Evolutionary conservation across 148 eudicot species (phyloP), one percentile per base, ranked within the genome.

Genomic region (Rhododendron simsii): DNA sequence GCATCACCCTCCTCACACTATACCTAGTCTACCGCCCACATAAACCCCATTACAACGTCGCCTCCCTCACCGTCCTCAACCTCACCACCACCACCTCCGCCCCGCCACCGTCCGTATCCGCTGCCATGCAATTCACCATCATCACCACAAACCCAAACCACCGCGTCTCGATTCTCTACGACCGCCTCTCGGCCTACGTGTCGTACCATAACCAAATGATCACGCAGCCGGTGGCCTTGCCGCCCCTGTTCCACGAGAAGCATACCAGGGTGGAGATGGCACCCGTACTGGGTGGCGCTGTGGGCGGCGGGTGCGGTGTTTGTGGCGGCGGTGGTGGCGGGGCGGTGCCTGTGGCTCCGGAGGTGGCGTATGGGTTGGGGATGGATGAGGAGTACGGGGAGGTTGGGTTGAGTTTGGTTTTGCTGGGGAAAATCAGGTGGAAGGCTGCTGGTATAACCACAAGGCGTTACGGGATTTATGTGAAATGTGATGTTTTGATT

Each of bases 21-120:
- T 96, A 92, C 93, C 88, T 96, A 11, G 55, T 96, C 81, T 96
- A 95, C 90, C 92, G 94, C 33, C 96, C 96, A 23, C 86, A 91
- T 10, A 90, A 91, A 11, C 98, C 99, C n/a, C 87, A 63, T 50
- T 96, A 91, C 92, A 76, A 84, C 23, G 91, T 96, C 81, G 81
- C 88, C 18, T 84, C 89, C 63, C 90, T 90, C 77, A 87, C 92
- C 59, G 57, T 94, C 51, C 89, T 91, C 90, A 79, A 85, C 81
- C 92, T 92, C 87, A 95, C 92, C 93, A 77, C 85, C 84, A 91
- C 84, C 84, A 90, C 94, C 78, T 6, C 89, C 33, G 63, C 90
- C 16, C 94, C 95, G 0, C 83, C 91, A 13, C 94, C 95, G 10
- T 81, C 39, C 85, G 28, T 95, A n/a, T 69, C 94, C 81, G 78